Conservation (phyloP, 306 rosid species). For the Vachellia pachyceras region DNA sequence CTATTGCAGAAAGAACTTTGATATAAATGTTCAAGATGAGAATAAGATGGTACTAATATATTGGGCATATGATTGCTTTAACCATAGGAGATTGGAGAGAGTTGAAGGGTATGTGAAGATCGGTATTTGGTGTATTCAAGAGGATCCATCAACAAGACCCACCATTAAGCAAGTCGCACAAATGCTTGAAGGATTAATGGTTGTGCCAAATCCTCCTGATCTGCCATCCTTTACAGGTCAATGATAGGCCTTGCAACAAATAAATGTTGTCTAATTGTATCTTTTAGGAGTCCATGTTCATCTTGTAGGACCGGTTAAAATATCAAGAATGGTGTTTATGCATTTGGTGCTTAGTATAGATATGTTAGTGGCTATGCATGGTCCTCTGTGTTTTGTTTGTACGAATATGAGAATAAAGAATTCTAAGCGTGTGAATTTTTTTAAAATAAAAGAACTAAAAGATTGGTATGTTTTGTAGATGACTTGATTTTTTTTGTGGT, state of each 20-base stretch:
- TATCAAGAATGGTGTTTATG: too few relatives aligned
- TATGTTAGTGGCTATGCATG: background rate
- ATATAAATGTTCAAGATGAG: background rate
- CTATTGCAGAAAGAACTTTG: conserved; percentile 2
- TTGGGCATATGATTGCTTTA: too few relatives aligned
- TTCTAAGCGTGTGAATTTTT: too few relatives aligned
- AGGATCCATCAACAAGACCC: conserved; percentile 29
- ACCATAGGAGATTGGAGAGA: too few relatives aligned
- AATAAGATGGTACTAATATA: too few relatives aligned
- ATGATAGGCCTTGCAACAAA: background rate
- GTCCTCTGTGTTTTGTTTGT: too few relatives aligned
- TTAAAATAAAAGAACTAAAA: too few relatives aligned
- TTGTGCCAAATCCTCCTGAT: background rate
- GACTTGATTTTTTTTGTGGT: background rate
- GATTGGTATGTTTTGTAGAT: background rate
- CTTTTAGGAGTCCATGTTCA: background rate
- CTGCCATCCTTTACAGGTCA: background rate
- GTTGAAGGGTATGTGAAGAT: conserved; percentile 29
- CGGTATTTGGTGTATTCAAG: conserved; percentile 13
- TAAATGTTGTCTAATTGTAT: too few relatives aligned
- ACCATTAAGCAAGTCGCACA: background rate
- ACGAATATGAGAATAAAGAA: too few relatives aligned
- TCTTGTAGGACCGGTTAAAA: too few relatives aligned
- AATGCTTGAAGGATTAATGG: conserved; percentile 31
- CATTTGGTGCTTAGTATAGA: background rate